phyloP scores from a whole-genome alignment of 768 basidiomycete species.

The Podaxis sp. region DNA sequence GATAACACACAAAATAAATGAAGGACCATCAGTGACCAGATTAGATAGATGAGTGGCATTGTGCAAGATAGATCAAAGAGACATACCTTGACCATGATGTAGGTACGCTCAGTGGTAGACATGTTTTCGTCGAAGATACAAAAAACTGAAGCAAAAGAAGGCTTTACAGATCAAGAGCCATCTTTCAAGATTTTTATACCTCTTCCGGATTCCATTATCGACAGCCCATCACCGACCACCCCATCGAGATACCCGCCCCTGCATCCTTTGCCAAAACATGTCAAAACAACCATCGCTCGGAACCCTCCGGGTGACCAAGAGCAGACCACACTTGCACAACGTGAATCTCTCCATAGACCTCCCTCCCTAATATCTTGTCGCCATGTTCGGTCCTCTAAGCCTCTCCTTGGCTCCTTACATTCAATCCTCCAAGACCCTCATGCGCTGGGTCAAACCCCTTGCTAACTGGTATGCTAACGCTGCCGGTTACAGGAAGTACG shows the following conservation, averaged over 20 bases:
- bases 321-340: conserved; percentile 7
- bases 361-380: conserved; percentile 18
- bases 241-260: conserved; percentile 11
- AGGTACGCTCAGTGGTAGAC: conserved; percentile 84
- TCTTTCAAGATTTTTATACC: conserved; percentile 20
- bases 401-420: conserved; percentile 75
- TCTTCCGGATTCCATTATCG: conserved; percentile 5
- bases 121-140: conserved; percentile 32
- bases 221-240: conserved; percentile 11
- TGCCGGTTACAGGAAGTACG: conserved; percentile 80
- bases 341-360: conserved; percentile 13
- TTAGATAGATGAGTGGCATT: neutral
- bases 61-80: neutral
- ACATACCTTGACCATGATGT: conserved; percentile 97
- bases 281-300: conserved; percentile 36
- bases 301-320: conserved; percentile 27
- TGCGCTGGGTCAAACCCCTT: conserved; percentile 66
- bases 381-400: conserved; percentile 61
- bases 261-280: conserved; percentile 31
- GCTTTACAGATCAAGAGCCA: conserved; percentile 16
- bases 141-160: no score
- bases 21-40: conserved; percentile 7
- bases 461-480: conserved; percentile 80
- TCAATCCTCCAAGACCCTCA: conserved; percentile 62
- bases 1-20: neutral